Base-by-base conservation (phyloP, 441 rosid species). In the Jatropha multifida region DNA sequence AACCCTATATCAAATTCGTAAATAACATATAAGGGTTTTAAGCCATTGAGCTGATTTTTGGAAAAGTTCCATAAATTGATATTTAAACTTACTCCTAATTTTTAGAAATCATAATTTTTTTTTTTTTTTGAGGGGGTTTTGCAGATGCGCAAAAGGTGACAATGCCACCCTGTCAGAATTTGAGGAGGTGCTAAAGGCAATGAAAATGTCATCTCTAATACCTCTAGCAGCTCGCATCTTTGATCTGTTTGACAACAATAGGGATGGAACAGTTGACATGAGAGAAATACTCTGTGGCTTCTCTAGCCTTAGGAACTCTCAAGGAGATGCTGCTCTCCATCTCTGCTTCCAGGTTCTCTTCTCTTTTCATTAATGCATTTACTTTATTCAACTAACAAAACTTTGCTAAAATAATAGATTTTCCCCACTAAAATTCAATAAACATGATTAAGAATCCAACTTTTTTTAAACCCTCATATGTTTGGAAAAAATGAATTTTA, bases 261-360 rank as follows among this genome's bases (percentile, higher is more conserved):
- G 93, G 0, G 94, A 91, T 75, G 91, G 96, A 65, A 91, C 92
- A 0, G 85, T 91, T 20, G 92, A 91, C 74, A 88, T 88, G 92
- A 89, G 93, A 69, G 96, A 89, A 81, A 87, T 89, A 41, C 85
- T 91, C 0, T 88, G 96, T 12, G 96, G 94, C 56, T 88, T 91
- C 74, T 88, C 94, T 65, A 91, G 84, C 85, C 92, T 91, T 59
- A 85, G 83, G 78, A 91, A 88, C 75, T 91, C 92, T 14, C 76
- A 68, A 71, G 96, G 94, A 65, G 92, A 91, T 15, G 90, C 87
- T 41, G 94, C 96, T 59, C 88, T 91, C 10, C 86, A 79, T n/a
- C 79, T 91, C 44, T 89, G 96, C 80, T 91, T 91, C 77, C 89
- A 88, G 93, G 93, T 90, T 42, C 27, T 60, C 26, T 63, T 55